Evolutionary conservation across 768 basidiomycete genomes (phyloP).

Genomic region (Cystobasidiopsis lactophilus): DNA sequence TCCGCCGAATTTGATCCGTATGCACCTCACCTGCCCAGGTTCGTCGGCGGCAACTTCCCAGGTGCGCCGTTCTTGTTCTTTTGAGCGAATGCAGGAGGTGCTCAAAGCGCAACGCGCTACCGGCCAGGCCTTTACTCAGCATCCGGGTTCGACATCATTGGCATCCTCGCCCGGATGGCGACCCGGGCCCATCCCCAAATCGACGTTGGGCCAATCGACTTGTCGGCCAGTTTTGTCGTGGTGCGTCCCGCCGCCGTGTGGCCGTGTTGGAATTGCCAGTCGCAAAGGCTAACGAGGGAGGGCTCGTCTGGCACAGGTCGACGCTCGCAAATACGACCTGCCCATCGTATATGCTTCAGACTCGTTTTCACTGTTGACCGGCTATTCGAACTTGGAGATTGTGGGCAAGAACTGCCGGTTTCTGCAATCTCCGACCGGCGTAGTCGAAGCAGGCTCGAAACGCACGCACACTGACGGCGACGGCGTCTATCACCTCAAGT

Average conservation of each 20-base stretch:
- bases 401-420: conserved; percentile 79
- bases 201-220: conserved; percentile 69
- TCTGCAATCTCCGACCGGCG: conserved; percentile 52
- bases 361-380: conserved; percentile 40
- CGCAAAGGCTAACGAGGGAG: no score
- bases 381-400: conserved; percentile 37
- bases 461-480: conserved; percentile 42
- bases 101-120: conserved; percentile 15
- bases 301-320: no score
- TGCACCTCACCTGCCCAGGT: conserved; percentile 10
- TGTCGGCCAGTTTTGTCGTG: conserved; percentile 78
- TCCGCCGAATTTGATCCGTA: conserved; percentile 13
- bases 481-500: conserved; percentile 42
- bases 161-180: conserved; percentile 54
- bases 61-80: no score
- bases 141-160: conserved; percentile 74
- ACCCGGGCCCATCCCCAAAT: conserved; percentile 51
- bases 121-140: conserved; percentile 66
- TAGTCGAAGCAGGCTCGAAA: conserved; percentile 32
- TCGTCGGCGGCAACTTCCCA: conserved; percentile 7
- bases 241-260: no score
- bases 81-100: background rate
- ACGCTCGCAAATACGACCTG: conserved; percentile 53
- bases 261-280: no score
- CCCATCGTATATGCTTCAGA: conserved; percentile 84